Evolutionary conservation across 371 early-diverging fungal genomes (phyloP).

Genomic region (Mucor saturninus): DNA sequence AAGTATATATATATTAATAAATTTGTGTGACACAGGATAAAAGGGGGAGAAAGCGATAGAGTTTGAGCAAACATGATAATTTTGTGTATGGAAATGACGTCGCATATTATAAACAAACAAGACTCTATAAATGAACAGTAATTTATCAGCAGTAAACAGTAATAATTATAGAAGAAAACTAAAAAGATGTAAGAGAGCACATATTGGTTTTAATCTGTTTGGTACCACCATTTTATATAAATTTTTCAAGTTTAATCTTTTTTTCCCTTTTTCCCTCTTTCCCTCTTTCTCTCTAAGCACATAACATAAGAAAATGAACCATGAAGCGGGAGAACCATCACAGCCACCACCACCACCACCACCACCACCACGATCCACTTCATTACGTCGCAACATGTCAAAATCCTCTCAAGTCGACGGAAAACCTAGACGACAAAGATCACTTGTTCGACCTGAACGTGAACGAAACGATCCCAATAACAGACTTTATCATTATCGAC

Average conservation of each 20-base stretch:
- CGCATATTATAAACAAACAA: too few relatives aligned
- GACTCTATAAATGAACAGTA: too few relatives aligned
- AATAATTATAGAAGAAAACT: conserved; percentile 5
- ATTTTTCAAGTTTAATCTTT: conserved; percentile 9
- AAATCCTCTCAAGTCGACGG: conserved; percentile 16
- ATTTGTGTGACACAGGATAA: background rate
- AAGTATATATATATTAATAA: background rate
- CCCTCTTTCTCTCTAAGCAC: conserved; percentile 1
- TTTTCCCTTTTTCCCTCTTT: conserved; percentile 5
- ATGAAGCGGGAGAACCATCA: background rate
- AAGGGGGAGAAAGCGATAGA: background rate
- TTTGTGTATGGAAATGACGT: background rate
- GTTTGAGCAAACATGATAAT: background rate
- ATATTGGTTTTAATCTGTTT: conserved; percentile 13
- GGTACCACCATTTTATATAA: conserved; percentile 16
- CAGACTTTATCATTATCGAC: conserved; percentile 61
- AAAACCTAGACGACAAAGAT: conserved; percentile 53
- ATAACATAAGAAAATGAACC: background rate
- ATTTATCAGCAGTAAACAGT: background rate
- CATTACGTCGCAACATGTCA: conserved; percentile 21
- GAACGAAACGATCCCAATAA: conserved; percentile 61
- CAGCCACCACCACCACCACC: background rate
- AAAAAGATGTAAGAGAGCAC: background rate
- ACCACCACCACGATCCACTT: conserved; percentile 13
- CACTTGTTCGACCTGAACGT: conserved; percentile 74